Evolutionary conservation across 2,329 filamentous ascomycete species (phyloP), one percentile per base, ranked within the genome.

Genomic region (Sporothrix euskadiensis): DNA sequence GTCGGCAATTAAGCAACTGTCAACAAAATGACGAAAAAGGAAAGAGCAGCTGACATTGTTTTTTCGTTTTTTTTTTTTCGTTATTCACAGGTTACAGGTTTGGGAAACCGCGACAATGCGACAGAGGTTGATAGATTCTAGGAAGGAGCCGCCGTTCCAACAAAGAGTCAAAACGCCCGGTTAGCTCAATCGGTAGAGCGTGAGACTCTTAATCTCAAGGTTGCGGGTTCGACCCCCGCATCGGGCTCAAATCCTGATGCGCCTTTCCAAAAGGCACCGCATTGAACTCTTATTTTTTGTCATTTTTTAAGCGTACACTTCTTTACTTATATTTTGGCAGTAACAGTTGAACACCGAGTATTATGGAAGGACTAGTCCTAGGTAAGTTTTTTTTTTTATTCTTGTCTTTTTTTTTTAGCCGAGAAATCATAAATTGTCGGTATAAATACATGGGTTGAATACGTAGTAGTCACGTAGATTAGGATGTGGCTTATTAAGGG

Each of bases 181-280:
- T 84, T 89, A 89, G 87, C 87, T 89, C 87, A 89, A 89, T 89
- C 87, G 87, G 87, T 90, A 90, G 88, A 91, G 88, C 88, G 88
- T 90, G 86, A 89, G 88, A 90, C 89, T 90, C 89, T 88, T 87
- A 87, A 86, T 78, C 77, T 77, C 76, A 78, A 78, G 77, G 78
- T 78, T 78, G 76, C 76, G 77, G 77, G 78, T 78, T 78, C 77
- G 84, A 85, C 83, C 83, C 84, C 84, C 83, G 82, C 83, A 81
- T 83, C 79, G 81, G 82, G 82, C 82, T 83, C 81, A 82, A 82
- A 79, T 82, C 81, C 81, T 78, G 79, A 81, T 81, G 80, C 79
- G 74, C 73, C 68, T 70, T 70, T 70, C 14, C 35, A 47, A 39
- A 44, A 69, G 68, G 68, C 68, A 57, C 49, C 35, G 68, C 32